A percentile compares a stretch with the other conserved stretches of the same genome.
Conservation (phyloP, 345 rosid genomes). For the Aquilaria sinensis region DNA sequence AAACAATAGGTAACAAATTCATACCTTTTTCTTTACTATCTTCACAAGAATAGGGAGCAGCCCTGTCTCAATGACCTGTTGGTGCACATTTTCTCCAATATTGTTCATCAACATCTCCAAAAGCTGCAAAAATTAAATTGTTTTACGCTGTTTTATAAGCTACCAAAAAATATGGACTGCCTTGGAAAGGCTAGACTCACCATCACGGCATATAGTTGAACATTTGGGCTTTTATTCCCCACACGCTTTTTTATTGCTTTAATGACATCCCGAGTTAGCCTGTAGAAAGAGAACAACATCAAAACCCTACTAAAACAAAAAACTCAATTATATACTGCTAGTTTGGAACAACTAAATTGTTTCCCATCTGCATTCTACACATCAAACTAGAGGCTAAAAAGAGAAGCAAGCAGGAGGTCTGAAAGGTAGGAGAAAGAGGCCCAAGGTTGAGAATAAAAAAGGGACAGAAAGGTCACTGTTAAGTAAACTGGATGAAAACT, state of each 20-base stretch:
- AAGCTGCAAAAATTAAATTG: conserved; percentile 38
- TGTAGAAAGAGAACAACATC: conserved; percentile 19
- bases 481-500: no score
- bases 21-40: conserved; percentile 94
- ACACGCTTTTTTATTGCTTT: conserved; percentile 88
- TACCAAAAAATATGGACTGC: no score
- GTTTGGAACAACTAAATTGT: not conserved
- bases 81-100: conserved; percentile 70
- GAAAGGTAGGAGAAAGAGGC: no score
- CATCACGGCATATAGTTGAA: conserved; percentile 77
- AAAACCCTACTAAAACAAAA: not conserved
- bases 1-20: conserved; percentile 14
- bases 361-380: not conserved
- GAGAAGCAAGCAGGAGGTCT: no score
- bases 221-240: conserved; percentile 58
- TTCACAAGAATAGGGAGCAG: conserved; percentile 76
- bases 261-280: conserved; percentile 77
- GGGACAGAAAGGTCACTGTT: no score
- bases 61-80: conserved; percentile 70
- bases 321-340: not conserved
- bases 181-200: conserved; percentile 28
- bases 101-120: conserved; percentile 98
- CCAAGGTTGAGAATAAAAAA: no score
- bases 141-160: no score
- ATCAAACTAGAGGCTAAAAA: no score